Evolutionary conservation across 495 filamentous ascomycete genomes (phyloP).

Genomic region (Glutinoglossum americanum): DNA sequence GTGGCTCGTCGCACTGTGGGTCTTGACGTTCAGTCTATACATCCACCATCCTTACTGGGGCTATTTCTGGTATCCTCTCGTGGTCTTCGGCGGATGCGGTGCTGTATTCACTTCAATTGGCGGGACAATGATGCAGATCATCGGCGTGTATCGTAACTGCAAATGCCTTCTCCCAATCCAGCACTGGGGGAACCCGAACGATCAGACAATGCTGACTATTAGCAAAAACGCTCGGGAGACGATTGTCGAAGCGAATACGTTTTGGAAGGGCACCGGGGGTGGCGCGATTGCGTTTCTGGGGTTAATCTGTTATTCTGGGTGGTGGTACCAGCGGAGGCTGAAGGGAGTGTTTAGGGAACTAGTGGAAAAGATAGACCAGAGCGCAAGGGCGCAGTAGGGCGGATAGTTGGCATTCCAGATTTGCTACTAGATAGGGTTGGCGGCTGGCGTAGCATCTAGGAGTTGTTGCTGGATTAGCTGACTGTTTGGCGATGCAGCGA

Average conservation of each 20-base stretch:
- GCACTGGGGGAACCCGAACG: background rate
- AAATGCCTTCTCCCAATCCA: conserved; percentile 5
- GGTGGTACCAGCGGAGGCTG: background rate
- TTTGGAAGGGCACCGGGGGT: too few relatives aligned
- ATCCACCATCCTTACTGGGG: background rate
- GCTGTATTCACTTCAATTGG: conserved; percentile 17
- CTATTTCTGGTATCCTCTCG: background rate
- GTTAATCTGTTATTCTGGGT: background rate
- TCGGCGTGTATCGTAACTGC: conserved; percentile 21
- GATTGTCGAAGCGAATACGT: too few relatives aligned
- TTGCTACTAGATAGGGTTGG: too few relatives aligned
- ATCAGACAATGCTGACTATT: background rate
- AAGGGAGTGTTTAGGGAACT: background rate
- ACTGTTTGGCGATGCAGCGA: too few relatives aligned
- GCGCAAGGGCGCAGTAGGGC: too few relatives aligned
- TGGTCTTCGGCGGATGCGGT: background rate
- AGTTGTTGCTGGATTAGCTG: too few relatives aligned
- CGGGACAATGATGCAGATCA: conserved; percentile 19
- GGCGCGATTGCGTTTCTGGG: too few relatives aligned
- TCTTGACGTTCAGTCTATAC: background rate
- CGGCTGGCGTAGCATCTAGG: too few relatives aligned
- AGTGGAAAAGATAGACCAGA: background rate
- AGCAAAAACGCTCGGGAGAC: too few relatives aligned
- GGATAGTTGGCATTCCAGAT: too few relatives aligned
- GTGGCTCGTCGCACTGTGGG: background rate